These are phyloP conservation scores for Dillenia suffruticosa DNA, from an alignment of 164 flowering plant species.

Conservation along the genomic window DNA sequence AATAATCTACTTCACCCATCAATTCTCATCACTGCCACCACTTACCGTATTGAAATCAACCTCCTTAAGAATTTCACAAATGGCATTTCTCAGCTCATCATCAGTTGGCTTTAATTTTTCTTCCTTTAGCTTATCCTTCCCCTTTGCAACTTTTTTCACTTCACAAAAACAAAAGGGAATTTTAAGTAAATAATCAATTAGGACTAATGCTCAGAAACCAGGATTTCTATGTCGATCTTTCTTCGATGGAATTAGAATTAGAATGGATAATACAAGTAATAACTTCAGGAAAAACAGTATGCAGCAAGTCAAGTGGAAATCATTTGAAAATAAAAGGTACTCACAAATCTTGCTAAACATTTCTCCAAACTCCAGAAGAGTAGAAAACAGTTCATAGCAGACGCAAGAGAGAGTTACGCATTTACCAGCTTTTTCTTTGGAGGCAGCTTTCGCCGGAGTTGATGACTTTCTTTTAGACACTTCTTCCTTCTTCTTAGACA, in stretches of 20 bases:
- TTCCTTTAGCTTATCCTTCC: slow-evolving; percentile 49
- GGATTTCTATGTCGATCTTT: background rate
- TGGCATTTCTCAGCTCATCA: slow-evolving; percentile 57
- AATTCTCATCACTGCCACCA: no score
- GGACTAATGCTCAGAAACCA: no score
- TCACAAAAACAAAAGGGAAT: no score
- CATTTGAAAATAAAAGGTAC: background rate
- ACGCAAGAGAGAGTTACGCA: background rate
- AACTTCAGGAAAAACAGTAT: background rate
- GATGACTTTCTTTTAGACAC: slow-evolving; percentile 38
- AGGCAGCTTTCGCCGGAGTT: slow-evolving; percentile 34
- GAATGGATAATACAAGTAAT: background rate
- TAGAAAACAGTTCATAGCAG: background rate
- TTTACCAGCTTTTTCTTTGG: slow-evolving; percentile 58
- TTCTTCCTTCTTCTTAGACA: slow-evolving; percentile 43
- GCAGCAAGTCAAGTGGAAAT: no score
- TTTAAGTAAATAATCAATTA: no score
- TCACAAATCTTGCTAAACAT: background rate
- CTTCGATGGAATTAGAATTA: slow-evolving; percentile 13
- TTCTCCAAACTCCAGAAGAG: background rate
- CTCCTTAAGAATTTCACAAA: slow-evolving; percentile 78
- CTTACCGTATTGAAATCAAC: slow-evolving; percentile 93
- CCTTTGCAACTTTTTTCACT: slow-evolving; percentile 35
- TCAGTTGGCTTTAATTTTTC: slow-evolving; percentile 52
- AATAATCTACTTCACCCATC: background rate